These are phyloP conservation scores for Globisporangium solare DNA, from an alignment of 352 stramenopile species.

Conservation along the genomic window DNA sequence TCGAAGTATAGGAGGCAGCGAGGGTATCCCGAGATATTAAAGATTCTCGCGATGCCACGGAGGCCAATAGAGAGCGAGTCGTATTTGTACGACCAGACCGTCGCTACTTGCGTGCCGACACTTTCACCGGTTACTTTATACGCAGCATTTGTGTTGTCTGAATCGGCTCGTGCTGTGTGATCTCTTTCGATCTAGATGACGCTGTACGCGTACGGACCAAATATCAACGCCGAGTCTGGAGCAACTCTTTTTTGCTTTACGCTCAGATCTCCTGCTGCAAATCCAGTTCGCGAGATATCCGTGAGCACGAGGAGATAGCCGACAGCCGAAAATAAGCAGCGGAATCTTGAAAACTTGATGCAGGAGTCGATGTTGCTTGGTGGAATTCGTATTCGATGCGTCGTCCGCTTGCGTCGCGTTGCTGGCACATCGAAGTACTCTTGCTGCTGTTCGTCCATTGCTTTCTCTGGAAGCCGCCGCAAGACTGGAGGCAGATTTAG, in stretches of 20 bases:
- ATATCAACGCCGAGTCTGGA: slow-evolving; percentile 22
- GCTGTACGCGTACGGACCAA: slow-evolving; percentile 36
- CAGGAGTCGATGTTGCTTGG: slow-evolving; percentile 20
- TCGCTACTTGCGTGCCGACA: slow-evolving; percentile 3
- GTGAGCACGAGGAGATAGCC: slow-evolving; percentile 28
- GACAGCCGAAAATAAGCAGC: slow-evolving; percentile 28
- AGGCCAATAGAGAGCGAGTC: slow-evolving; percentile 24
- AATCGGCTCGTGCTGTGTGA: not conserved
- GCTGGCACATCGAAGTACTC: not conserved
- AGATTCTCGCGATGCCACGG: slow-evolving; percentile 14
- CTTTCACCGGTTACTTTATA: slow-evolving; percentile 8
- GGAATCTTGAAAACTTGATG: slow-evolving; percentile 23
- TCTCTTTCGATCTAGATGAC: slow-evolving; percentile 21
- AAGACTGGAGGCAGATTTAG: too few relatives aligned
- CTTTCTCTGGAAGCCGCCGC: too few relatives aligned
- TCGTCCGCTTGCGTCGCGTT: not conserved
- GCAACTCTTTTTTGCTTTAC: slow-evolving; percentile 16
- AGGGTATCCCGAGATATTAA: slow-evolving; percentile 24
- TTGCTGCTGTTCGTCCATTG: not conserved
- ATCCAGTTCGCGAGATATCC: slow-evolving; percentile 46
- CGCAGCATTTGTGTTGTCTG: not conserved
- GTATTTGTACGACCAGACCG: slow-evolving; percentile 28
- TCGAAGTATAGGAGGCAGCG: slow-evolving; percentile 24
- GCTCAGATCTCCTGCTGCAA: slow-evolving; percentile 17
- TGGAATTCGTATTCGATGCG: not conserved